Base-by-base conservation (phyloP, 495 filamentous ascomycete genomes). In the Penicillium ucsense region DNA sequence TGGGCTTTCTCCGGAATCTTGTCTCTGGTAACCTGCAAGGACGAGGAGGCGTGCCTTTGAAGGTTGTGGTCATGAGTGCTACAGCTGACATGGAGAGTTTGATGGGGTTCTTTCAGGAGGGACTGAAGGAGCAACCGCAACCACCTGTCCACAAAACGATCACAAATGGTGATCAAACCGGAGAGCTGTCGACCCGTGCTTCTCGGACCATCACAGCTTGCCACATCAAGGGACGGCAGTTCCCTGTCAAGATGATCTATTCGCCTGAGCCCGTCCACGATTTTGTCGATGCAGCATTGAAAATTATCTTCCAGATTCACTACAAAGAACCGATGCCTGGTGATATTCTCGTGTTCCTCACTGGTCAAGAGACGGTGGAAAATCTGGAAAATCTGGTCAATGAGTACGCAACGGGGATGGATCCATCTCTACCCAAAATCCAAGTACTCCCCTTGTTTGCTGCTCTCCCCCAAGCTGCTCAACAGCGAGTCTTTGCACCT, bases 11-110 rank as follows among this genome's bases (percentile, higher is more conserved):
- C 51, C 86, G 83, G 58, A 83, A 84, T 48, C 71, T 94, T 31
- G 61, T 88, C 1, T 65, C 68, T 31, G 79, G 81, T 4, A 71
- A 75, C 35, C 51, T 45, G 7, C 66, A 73, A 47, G 85, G 78
- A 20, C 74, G 83, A 33, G 83, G 80, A 11, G 84, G 84, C 8
- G 65, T 86, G 37, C 79, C 84, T 1, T 68, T 97, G 48, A 97
- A 95, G 60, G 83, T 95, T 7, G 78, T 94, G 10, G 79, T 96
- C 53, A 99, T 99, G 94, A 95, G 89, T 70, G 94, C 94, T 42
- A 99, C 94, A 10, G 85, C 88, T 11, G 88, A 96, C 62, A 80
- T 92, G 52, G 84, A 89, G 48, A 80, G 70, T 46, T 76, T 96
- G 29, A 72, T 78, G 37, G 66, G 70, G 1, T 97, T 95, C 64